phyloP scores from a whole-genome alignment of 1,284 basidiomycete genomes.

The Apiotrichum sp. region DNA sequence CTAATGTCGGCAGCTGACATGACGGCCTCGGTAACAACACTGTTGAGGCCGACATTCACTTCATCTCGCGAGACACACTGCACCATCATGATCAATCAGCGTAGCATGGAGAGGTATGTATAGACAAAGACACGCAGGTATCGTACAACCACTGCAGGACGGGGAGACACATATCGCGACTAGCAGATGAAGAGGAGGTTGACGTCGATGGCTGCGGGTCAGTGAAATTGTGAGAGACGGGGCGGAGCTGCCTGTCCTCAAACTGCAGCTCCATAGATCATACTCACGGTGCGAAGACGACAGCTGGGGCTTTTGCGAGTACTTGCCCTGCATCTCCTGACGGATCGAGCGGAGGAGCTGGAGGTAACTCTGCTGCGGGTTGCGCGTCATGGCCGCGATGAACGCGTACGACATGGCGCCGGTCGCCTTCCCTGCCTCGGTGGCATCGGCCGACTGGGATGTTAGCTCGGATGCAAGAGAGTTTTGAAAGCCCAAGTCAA shows the following conservation, averaged over 20 bases:
- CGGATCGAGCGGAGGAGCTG: constrained; percentile 68
- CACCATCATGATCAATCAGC: background rate
- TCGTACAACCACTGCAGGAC: too few species aligned
- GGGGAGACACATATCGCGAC: background rate
- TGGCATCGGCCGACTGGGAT: constrained; percentile 67
- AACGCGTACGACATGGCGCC: constrained; percentile 77
- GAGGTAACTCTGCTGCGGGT: constrained; percentile 71
- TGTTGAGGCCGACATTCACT: too few species aligned
- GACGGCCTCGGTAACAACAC: too few species aligned
- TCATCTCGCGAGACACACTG: too few species aligned
- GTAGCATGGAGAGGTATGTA: background rate
- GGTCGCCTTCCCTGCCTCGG: constrained; percentile 69
- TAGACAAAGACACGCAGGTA: too few species aligned
- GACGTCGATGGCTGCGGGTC: constrained; percentile 19
- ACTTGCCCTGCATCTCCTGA: constrained; percentile 53
- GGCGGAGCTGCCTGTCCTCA: background rate
- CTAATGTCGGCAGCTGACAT: too few species aligned
- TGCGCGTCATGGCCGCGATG: constrained; percentile 57
- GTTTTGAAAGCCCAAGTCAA: too few species aligned
- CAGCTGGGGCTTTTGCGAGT: constrained; percentile 76
- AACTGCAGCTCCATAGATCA: background rate
- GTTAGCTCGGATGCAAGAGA: too few species aligned
- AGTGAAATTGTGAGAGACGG: background rate
- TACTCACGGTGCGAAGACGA: constrained; percentile 39
- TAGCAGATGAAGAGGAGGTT: constrained; percentile 26